These are phyloP conservation scores for Pythium volutum DNA, from an alignment of 352 stramenopile species.

Conservation along the genomic window DNA sequence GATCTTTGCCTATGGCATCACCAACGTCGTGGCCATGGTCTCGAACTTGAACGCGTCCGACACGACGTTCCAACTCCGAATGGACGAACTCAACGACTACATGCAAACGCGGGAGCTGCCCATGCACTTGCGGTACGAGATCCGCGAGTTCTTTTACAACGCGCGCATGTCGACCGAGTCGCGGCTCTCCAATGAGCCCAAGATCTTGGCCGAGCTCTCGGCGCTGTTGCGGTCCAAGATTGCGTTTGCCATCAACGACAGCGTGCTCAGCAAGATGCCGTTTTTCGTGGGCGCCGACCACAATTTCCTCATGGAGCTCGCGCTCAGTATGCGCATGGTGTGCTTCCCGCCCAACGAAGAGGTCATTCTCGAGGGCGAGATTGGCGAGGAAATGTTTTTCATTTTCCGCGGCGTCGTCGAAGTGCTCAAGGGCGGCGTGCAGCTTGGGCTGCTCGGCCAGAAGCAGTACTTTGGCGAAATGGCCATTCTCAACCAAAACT, in stretches of 20 bases:
- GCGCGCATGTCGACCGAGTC: constrained; percentile 66
- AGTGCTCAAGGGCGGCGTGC: constrained; percentile 50
- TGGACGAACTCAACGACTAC: constrained; percentile 83
- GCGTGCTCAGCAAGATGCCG: constrained; percentile 76
- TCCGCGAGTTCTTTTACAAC: constrained; percentile 84
- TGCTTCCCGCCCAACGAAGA: constrained; percentile 76
- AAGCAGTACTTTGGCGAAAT: constrained; percentile 87
- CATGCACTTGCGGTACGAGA: constrained; percentile 70
- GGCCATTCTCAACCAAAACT: constrained; percentile 78
- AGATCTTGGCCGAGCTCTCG: constrained; percentile 68
- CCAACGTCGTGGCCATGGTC: constrained; percentile 63
- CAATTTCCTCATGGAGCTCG: constrained; percentile 82
- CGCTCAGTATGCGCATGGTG: constrained; percentile 81
- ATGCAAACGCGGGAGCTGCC: constrained; percentile 74
- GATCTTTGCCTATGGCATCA: constrained; percentile 84
- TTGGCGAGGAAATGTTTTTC: constrained; percentile 85
- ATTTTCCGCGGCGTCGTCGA: constrained; percentile 80
- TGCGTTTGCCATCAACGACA: constrained; percentile 79
- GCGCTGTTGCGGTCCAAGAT: constrained; percentile 76
- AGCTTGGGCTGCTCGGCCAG: constrained; percentile 66
- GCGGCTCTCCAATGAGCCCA: constrained; percentile 65
- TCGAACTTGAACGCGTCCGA: constrained; percentile 68
- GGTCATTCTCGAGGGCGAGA: constrained; percentile 77
- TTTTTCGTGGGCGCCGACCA: constrained; percentile 77
- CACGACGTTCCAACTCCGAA: constrained; percentile 61